phyloP scores from a whole-genome alignment of 1,284 basidiomycete species.

The Microbotryum silenes-acaulis region DNA sequence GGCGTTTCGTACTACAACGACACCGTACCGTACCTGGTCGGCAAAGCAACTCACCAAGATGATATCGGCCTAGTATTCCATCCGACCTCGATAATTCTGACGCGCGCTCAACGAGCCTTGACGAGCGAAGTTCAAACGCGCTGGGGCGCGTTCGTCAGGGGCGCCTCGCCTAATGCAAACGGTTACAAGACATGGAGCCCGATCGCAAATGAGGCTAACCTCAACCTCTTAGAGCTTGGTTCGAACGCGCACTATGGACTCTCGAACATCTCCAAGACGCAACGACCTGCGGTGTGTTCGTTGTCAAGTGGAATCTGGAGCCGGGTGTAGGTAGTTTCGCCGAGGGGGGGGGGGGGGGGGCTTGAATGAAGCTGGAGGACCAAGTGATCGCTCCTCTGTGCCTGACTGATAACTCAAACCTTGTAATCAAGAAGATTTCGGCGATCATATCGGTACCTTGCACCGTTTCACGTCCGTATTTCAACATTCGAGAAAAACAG shows the following conservation, averaged over 20 bases:
- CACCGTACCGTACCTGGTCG: background rate
- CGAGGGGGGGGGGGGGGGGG: no score
- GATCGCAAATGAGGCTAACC: conserved; percentile 9
- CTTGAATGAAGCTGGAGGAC: no score
- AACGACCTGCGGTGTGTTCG: background rate
- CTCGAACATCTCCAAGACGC: background rate
- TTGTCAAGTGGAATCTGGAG: background rate
- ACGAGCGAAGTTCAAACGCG: conserved; percentile 21
- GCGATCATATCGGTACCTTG: no score
- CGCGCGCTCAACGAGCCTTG: conserved; percentile 8
- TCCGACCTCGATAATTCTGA: background rate
- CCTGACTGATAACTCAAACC: no score
- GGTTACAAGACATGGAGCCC: conserved; percentile 9
- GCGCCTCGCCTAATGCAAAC: conserved; percentile 24
- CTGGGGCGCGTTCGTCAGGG: conserved; percentile 24
- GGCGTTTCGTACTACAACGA: conserved; percentile 9
- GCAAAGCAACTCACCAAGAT: conserved; percentile 21
- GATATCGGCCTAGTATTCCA: conserved; percentile 29
- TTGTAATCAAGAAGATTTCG: no score
- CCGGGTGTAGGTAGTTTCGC: no score
- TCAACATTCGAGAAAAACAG: no score
- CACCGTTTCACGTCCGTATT: no score
- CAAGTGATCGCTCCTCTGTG: no score
- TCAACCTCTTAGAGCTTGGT: conserved; percentile 9
- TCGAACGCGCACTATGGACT: background rate